Conservation (phyloP, 2,329 filamentous ascomycete species). For the Penicillium sp. region DNA sequence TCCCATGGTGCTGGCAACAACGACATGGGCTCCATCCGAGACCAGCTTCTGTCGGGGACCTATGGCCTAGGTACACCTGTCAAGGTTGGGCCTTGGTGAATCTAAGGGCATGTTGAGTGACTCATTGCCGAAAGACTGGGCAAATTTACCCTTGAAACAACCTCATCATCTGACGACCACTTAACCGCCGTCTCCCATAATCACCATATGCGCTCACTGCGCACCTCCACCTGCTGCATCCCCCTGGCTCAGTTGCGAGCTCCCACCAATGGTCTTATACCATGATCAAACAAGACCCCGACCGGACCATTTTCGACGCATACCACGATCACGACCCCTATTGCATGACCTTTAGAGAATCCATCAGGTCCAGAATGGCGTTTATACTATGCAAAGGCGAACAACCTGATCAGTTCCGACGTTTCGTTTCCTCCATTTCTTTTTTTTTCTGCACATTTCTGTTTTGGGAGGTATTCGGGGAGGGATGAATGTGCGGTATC, state of each 20-base stretch:
- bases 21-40: conserved; percentile 53
- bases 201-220: conserved; percentile 12
- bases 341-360: conserved; percentile 46
- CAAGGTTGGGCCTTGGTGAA: conserved; percentile 59
- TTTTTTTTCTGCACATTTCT: conserved; percentile 3
- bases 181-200: conserved; percentile 6
- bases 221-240: conserved; percentile 16
- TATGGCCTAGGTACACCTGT: conserved; percentile 58
- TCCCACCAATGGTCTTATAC: conserved; percentile 19
- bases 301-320: conserved; percentile 37
- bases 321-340: conserved; percentile 50
- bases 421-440: conserved; percentile 15
- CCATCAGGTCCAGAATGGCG: conserved; percentile 40
- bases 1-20: conserved; percentile 36
- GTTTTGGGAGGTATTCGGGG: neutral
- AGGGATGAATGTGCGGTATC: conserved; percentile 1
- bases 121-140: neutral
- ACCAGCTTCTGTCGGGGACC: conserved; percentile 59
- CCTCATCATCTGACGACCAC: neutral
- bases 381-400: conserved; percentile 40
- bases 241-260: conserved; percentile 14
- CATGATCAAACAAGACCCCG: conserved; percentile 18
- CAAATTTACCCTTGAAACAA: neutral
- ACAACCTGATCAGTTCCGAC: conserved; percentile 20
- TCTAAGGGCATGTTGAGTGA: neutral